Conservation (phyloP, 208 protist species). For the Novymonas esmeraldas region DNA sequence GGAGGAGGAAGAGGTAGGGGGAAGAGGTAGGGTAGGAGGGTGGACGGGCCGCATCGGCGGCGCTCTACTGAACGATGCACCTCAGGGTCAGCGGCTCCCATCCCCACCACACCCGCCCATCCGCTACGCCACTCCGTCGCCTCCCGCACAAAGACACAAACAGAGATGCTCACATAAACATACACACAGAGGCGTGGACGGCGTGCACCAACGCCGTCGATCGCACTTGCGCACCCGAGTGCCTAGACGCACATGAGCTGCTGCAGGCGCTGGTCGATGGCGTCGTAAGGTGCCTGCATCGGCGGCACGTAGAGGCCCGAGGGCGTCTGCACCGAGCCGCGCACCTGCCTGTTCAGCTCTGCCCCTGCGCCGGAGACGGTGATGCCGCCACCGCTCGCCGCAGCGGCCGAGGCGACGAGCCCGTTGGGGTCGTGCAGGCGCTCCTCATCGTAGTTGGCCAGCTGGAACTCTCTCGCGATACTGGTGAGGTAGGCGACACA, state of each 20-base stretch:
- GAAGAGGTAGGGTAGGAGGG: no score
- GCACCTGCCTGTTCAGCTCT: conserved; percentile 18
- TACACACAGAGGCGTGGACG: no score
- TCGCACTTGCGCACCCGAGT: not conserved
- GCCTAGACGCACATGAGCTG: conserved; percentile 64
- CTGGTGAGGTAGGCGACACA: conserved; percentile 84
- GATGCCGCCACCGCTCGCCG: conserved; percentile 32
- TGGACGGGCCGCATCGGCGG: no score
- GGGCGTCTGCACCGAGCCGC: conserved; percentile 47
- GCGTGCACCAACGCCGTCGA: no score
- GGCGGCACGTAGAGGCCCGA: conserved; percentile 71
- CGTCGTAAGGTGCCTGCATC: conserved; percentile 58
- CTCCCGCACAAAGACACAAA: no score
- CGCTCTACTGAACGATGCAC: no score
- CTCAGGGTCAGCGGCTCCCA: no score
- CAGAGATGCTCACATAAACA: no score
- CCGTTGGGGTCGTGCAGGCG: conserved; percentile 66
- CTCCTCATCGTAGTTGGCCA: conserved; percentile 79
- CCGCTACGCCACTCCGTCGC: no score
- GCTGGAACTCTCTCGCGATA: conserved; percentile 78
- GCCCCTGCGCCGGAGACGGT: conserved; percentile 7
- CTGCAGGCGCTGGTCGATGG: conserved; percentile 65
- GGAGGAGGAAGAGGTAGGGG: no score
- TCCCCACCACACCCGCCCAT: no score
- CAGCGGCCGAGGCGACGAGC: conserved; percentile 62